Base-by-base conservation (phyloP, 345 rosid species). In the Hibiscus syriacus region DNA sequence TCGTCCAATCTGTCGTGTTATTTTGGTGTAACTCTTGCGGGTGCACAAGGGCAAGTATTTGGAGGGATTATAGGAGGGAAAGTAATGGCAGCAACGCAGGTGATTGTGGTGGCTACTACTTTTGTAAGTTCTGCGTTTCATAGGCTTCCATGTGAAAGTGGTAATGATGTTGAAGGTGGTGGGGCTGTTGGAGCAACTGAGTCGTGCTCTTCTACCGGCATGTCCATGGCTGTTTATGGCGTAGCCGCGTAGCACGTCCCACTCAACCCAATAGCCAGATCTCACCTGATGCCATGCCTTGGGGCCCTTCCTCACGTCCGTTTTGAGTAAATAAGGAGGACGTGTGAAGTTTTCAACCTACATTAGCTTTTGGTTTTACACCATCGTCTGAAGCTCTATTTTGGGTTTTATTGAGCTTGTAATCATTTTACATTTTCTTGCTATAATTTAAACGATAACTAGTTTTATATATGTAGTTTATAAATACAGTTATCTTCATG, bases 51-150 rank as follows among this genome's bases (percentile, higher is more conserved):
- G 32, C 87, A 86, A 62, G 80, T 80, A 14, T 77, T 84, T 6
- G 88, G 91, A 4, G 91, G 91, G 6, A 71, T 76, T 1, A 80
- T 86, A 1, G 85, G 78, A 0, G 91, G 87, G 1, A 82, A 75
- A 55, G 73, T 84, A 57, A 55, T 70, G 43, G 88, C 86, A 1
- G 86, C 80, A 2, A 66, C 76, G 9, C 58, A 25, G 9, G 88
- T 86, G 69, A 58, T 76, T 60, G 83, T 84, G 39, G 75, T 73
- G 56, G 85, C 77, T 0, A 71, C 82, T 14, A 82, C 86, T 3
- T 82, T 76, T 67, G 13, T 29, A 25, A 77, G 57, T 63, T 85
- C 86, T 32, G 20, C 69, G 4, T 54, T 67, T 41, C 77, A 77
- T 66, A 76, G 69, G 68, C 69, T 86, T 36, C 81, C 86, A 8